Conservation (phyloP, 352 stramenopile species). For the Thraustochytrium sp. region DNA sequence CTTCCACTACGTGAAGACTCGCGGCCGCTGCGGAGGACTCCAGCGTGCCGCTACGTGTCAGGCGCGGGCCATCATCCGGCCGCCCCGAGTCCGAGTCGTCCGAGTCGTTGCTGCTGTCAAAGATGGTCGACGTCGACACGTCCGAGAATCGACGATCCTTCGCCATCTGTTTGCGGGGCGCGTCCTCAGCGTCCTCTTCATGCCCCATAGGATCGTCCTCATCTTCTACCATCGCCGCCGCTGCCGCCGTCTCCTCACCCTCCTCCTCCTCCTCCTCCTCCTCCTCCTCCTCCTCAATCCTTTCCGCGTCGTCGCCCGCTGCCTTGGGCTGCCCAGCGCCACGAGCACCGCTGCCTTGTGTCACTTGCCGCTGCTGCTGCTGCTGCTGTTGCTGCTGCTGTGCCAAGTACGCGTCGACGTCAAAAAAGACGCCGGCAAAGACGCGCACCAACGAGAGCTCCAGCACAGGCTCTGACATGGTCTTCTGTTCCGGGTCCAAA, state of each 20-base stretch:
- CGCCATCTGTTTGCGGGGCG: neutral
- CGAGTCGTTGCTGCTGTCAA: neutral
- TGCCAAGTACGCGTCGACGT: neutral
- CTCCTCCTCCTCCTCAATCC: neutral
- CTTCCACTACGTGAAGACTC: no score
- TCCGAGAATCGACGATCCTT: neutral
- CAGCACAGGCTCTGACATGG: neutral
- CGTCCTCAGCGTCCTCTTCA: neutral
- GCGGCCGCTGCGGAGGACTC: no score
- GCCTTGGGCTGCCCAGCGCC: neutral
- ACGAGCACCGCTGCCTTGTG: neutral
- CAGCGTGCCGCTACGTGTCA: no score
- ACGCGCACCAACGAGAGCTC: neutral
- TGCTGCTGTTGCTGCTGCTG: neutral
- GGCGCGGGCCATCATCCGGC: neutral
- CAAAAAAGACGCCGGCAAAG: slow-evolving; percentile 13
- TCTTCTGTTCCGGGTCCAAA: neutral
- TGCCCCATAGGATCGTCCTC: no score
- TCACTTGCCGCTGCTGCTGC: neutral
- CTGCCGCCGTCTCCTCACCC: no score
- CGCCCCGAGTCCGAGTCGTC: neutral
- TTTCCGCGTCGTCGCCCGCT: neutral
- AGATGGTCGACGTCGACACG: slow-evolving; percentile 5
- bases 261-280: neutral
- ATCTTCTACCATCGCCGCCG: no score